Percentiles rank a stretch among this genome's conserved stretches.
Evolutionary conservation across 768 basidiomycete genomes (phyloP).

Genomic region (Trametes elegans): DNA sequence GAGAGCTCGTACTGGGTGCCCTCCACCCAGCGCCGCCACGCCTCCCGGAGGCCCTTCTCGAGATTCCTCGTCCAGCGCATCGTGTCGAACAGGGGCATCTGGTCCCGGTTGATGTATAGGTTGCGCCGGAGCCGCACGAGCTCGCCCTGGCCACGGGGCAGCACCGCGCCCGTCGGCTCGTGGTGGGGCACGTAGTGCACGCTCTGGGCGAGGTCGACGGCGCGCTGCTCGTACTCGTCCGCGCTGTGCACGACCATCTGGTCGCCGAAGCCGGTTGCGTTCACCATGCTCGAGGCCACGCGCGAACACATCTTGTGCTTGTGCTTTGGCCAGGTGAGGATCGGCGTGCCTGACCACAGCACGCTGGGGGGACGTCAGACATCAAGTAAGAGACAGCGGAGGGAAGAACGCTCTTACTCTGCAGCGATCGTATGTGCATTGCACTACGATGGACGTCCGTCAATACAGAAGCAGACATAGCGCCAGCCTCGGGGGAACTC

Average conservation of each 20-base stretch:
- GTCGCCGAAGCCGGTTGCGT: constrained; percentile 46
- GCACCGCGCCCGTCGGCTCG: constrained; percentile 17
- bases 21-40: constrained; percentile 49
- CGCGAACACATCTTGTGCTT: constrained; percentile 49
- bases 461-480: neutral
- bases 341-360: constrained; percentile 51
- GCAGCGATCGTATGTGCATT: constrained; percentile 52
- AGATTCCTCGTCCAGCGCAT: constrained; percentile 44
- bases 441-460: constrained; percentile 33
- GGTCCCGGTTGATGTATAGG: constrained; percentile 41
- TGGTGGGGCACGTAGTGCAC: constrained; percentile 23
- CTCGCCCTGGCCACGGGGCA: constrained; percentile 32
- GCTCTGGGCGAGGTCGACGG: constrained; percentile 38
- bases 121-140: constrained; percentile 39
- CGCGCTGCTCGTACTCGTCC: constrained; percentile 46
- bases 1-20: constrained; percentile 38
- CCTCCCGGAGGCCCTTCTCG: constrained; percentile 42
- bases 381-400: neutral
- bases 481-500: neutral
- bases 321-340: constrained; percentile 47
- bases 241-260: constrained; percentile 44
- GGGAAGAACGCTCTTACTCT: constrained; percentile 35
- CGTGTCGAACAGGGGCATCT: constrained; percentile 49
- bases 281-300: constrained; percentile 47
- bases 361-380: constrained; percentile 35